Conservation (phyloP, 129 eudicot genomes). For the Rutidosis leptorrhynchoides region DNA sequence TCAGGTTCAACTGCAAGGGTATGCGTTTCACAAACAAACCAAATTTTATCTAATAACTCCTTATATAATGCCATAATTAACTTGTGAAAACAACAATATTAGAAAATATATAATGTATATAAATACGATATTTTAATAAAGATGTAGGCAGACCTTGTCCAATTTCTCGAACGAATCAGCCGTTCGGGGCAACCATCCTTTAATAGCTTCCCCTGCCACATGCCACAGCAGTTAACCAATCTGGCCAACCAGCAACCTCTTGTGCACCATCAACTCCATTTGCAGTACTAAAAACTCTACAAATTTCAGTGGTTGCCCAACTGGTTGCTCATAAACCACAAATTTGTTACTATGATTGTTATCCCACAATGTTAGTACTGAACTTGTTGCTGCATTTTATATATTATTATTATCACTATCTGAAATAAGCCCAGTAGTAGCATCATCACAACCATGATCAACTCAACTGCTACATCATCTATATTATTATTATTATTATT, state of each 20-base stretch:
- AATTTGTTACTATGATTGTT: conserved; percentile 43
- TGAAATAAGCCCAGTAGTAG: conserved; percentile 59
- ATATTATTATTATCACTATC: conserved; percentile 28
- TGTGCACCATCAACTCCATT: conserved; percentile 75
- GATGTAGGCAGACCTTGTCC: conserved; percentile 54
- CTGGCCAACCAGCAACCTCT: conserved; percentile 80
- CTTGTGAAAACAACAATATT: not conserved
- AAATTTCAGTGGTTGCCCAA: conserved; percentile 35
- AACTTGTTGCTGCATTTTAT: conserved; percentile 44
- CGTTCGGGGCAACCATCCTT: conserved; percentile 75
- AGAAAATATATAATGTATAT: not conserved
- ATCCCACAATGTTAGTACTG: conserved; percentile 41
- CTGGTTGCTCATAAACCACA: conserved; percentile 44
- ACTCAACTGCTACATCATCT: conserved; percentile 59
- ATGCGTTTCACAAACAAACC: not conserved
- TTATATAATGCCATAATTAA: not conserved
- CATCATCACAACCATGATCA: conserved; percentile 65
- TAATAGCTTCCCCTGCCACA: conserved; percentile 95
- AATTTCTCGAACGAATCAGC: conserved; percentile 83
- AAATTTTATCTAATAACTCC: conserved; percentile 4
- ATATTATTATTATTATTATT: too few species aligned
- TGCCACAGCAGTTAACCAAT: conserved; percentile 77
- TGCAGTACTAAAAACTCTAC: conserved; percentile 40
- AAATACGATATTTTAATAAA: not conserved
- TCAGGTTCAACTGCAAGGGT: conserved; percentile 65